phyloP scores from a whole-genome alignment of 768 basidiomycete genomes.

The Rhodotorula sphaerocarpa region DNA sequence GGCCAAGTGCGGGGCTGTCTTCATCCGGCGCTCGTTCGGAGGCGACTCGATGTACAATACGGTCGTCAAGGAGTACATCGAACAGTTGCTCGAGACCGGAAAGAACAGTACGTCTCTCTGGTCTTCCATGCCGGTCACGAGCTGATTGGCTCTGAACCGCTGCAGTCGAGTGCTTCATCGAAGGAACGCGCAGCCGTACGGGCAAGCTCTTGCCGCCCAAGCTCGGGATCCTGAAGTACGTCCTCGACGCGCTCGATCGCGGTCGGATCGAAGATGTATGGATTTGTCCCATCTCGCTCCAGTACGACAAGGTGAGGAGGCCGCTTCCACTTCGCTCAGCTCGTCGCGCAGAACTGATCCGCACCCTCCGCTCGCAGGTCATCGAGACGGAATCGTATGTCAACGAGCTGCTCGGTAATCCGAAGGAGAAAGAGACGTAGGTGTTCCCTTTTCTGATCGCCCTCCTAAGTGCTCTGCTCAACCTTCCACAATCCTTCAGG shows the following conservation, averaged over 20 bases:
- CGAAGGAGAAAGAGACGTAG: slow-evolving; percentile 37
- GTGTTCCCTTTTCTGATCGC: not conserved
- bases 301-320: slow-evolving; percentile 38
- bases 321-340: no score
- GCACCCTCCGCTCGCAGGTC: not conserved
- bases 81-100: slow-evolving; percentile 34
- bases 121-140: not conserved
- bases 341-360: no score
- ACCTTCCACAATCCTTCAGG: not conserved
- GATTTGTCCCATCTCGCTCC: slow-evolving; percentile 29
- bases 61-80: slow-evolving; percentile 35
- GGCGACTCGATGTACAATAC: slow-evolving; percentile 18
- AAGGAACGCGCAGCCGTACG: slow-evolving; percentile 34
- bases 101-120: slow-evolving; percentile 20
- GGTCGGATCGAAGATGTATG: slow-evolving; percentile 20
- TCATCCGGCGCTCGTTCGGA: slow-evolving; percentile 29
- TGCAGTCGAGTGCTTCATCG: slow-evolving; percentile 36
- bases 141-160: not conserved
- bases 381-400: slow-evolving; percentile 29
- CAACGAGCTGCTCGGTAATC: slow-evolving; percentile 36
- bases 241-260: slow-evolving; percentile 22
- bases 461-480: not conserved
- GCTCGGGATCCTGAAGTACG: slow-evolving; percentile 34
- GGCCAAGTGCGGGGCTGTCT: slow-evolving; percentile 35
- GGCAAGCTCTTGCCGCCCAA: slow-evolving; percentile 39